These are phyloP conservation scores for Vigna unguiculata DNA, from an alignment of 306 rosid genomes.

Conservation along the genomic window DNA sequence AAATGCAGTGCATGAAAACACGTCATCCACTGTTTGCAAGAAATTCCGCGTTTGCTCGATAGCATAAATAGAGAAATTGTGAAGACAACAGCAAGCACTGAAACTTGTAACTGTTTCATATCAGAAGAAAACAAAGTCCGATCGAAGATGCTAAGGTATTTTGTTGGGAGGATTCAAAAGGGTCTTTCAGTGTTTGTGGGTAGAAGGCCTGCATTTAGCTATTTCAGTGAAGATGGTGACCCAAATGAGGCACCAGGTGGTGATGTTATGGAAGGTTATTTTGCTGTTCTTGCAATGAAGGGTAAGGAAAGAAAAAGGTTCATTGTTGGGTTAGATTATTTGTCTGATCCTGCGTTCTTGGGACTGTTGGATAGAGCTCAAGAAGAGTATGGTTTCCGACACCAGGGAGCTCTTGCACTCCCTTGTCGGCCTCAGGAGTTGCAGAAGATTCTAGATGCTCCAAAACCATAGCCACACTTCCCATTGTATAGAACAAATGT, in stretches of 20 bases:
- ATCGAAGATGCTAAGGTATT: conserved; percentile 44
- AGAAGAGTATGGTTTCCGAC: conserved; percentile 58
- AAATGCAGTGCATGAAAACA: neutral
- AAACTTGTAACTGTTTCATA: neutral
- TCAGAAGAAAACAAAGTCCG: neutral
- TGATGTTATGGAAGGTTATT: conserved; percentile 32
- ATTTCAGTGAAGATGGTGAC: conserved; percentile 32
- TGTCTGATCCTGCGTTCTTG: conserved; percentile 61
- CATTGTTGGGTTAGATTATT: conserved; percentile 52
- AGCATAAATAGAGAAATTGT: conserved; percentile 21
- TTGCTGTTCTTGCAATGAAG: conserved; percentile 58
- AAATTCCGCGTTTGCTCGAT: neutral
- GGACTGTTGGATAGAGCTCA: conserved; percentile 58
- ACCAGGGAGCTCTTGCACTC: conserved; percentile 65
- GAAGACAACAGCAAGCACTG: neutral
- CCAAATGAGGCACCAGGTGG: neutral
- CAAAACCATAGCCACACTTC: conserved; percentile 30
- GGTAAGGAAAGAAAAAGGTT: conserved; percentile 61
- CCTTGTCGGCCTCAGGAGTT: conserved; percentile 67
- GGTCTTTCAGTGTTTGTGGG: conserved; percentile 44
- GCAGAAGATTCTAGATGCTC: conserved; percentile 55
- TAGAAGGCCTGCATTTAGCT: conserved; percentile 41
- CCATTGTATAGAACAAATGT: neutral
- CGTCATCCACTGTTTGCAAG: neutral
- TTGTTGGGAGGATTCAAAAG: conserved; percentile 54